Evolutionary conservation across 345 rosid genomes (phyloP).

Genomic region (Gossypium thurberi): DNA sequence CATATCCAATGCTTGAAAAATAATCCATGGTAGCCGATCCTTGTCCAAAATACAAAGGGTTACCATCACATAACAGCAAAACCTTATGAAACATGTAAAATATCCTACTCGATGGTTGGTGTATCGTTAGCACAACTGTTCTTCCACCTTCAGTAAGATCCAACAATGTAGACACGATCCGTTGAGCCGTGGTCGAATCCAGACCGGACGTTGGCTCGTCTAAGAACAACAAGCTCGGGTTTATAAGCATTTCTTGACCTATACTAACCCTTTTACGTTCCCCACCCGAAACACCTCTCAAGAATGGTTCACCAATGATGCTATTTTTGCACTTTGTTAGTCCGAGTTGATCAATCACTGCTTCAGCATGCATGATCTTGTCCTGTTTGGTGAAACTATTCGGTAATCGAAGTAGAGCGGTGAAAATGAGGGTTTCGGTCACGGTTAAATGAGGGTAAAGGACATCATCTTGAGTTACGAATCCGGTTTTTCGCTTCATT

Average conservation of each 20-base stretch:
- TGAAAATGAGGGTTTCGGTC: constrained; percentile 45
- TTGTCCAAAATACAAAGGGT: constrained; percentile 40
- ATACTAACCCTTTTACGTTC: constrained; percentile 54
- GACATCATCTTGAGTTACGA: constrained; percentile 47
- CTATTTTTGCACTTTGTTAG: constrained; percentile 35
- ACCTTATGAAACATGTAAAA: constrained; percentile 61
- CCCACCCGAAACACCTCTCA: constrained; percentile 54
- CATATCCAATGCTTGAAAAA: constrained; percentile 34
- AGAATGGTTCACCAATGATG: constrained; percentile 33
- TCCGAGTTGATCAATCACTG: constrained; percentile 36
- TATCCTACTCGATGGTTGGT: constrained; percentile 59
- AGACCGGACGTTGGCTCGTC: constrained; percentile 60
- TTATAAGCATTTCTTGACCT: constrained; percentile 54
- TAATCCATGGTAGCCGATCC: constrained; percentile 41
- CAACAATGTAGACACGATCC: constrained; percentile 39
- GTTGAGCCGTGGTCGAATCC: constrained; percentile 51
- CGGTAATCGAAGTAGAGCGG: constrained; percentile 46
- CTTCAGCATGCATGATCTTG: constrained; percentile 40
- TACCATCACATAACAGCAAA: constrained; percentile 48
- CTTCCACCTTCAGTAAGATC: constrained; percentile 40
- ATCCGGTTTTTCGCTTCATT: constrained; percentile 41
- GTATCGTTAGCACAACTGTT: constrained; percentile 47
- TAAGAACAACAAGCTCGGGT: constrained; percentile 47
- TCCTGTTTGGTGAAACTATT: constrained; percentile 26
- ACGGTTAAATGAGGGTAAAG: constrained; percentile 52